These are phyloP conservation scores for Austroboletus niveus DNA, from an alignment of 1,284 basidiomycete species.

Conservation along the genomic window DNA sequence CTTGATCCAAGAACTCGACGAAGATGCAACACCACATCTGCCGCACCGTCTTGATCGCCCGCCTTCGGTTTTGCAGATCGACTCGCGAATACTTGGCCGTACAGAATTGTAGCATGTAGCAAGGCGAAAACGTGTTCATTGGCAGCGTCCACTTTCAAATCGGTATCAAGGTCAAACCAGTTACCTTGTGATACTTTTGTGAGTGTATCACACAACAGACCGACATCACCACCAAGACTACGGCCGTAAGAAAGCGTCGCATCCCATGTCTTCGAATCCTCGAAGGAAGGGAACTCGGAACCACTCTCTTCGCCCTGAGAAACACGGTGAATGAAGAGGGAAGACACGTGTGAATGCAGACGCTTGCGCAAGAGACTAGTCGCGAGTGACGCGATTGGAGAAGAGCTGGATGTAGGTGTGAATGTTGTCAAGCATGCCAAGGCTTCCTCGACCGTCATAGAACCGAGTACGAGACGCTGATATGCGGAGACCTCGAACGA, in stretches of 20 bases:
- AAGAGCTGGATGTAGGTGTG: constrained; percentile 15
- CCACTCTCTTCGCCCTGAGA: constrained; percentile 27
- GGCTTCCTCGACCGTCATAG: constrained; percentile 50
- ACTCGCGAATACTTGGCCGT: constrained; percentile 55
- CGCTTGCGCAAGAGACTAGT: constrained; percentile 47
- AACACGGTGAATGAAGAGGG: constrained; percentile 51
- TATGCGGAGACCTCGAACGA: constrained; percentile 38
- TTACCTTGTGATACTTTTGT: constrained; percentile 50
- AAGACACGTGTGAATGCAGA: constrained; percentile 48
- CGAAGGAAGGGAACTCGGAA: constrained; percentile 17
- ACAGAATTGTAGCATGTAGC: constrained; percentile 54
- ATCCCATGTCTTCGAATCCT: constrained; percentile 35
- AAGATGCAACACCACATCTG: constrained; percentile 43
- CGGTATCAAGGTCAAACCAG: constrained; percentile 26
- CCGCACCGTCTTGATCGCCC: constrained; percentile 8
- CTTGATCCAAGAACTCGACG: constrained; percentile 52
- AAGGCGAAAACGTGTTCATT: constrained; percentile 49
- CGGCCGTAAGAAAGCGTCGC: constrained; percentile 55
- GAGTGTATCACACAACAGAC: constrained; percentile 50
- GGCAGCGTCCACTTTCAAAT: constrained; percentile 19
- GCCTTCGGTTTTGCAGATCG: constrained; percentile 24
- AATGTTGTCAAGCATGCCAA: constrained; percentile 35
- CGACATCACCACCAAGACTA: constrained; percentile 57
- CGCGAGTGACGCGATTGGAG: constrained; percentile 53
- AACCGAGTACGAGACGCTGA: constrained; percentile 55